Base-by-base conservation (phyloP, 2,329 filamentous ascomycete genomes). In the Paradendryphiella salina region DNA sequence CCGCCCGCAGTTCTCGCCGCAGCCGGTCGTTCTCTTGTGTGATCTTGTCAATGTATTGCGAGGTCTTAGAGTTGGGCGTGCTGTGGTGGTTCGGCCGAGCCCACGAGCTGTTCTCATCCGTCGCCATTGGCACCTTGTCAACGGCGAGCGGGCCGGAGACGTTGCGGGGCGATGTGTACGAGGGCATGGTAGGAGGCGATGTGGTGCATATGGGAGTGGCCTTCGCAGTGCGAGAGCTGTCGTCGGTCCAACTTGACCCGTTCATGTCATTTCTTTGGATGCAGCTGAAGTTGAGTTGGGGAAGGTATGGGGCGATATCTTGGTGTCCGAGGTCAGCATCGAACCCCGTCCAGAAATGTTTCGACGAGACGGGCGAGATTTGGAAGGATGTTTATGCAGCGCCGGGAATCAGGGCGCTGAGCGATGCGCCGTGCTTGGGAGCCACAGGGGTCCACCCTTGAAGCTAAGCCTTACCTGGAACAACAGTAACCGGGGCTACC, bases 21-120 rank as follows among this genome's bases (percentile, higher is more conserved):
- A 93, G 77, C 33, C 85, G 81, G 65, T 93, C 89, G 61, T 91
- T 91, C 67, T 93, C 89, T 45, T 86, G 85, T 67, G 90, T 89
- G 46, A 94, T 81, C 66, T 85, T 84, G 74, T 94, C 90, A 71
- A 94, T 93, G 56, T 71, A 72, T 29, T 73, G 70, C 4, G 67
- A 71, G 1, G 70, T 72, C 43, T 73, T 73, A 13, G 67, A 68
- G 48, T 67, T 67, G 21, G 63, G 63, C 8, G 67, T 57, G 52
- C 56, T 65, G 57, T 65, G 57, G 17, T 65, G 63, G 45, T 67
- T 68, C 17, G 64, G 57, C 15, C 65, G 65, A 20, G 58, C 57
- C 65, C 69, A 71, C 36, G 61, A 48, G 14, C 65, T 56, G 41
- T 57, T 56, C 17, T 57, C 56, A 18, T 69, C 64, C 14, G 63